phyloP scores from a whole-genome alignment of 192 early-diverging fungal species.

The Glomus cerebriforme region DNA sequence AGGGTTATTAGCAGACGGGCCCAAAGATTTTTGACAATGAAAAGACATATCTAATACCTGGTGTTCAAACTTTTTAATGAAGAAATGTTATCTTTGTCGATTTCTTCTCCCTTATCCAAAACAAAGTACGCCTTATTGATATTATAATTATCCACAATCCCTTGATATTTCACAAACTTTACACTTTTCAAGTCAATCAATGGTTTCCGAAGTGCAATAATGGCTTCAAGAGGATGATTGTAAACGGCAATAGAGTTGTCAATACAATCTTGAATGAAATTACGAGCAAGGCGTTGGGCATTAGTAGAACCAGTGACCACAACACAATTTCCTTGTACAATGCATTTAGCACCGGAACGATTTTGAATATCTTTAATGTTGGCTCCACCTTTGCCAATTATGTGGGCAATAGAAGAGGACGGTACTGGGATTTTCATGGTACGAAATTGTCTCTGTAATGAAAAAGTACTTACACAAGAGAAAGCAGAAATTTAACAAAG shows the following conservation, averaged over 20 bases:
- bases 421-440: background rate
- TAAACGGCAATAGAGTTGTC: background rate
- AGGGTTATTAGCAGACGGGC: background rate
- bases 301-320: background rate
- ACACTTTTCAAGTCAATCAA: background rate
- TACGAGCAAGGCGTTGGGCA: background rate
- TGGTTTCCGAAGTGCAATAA: slow-evolving; percentile 2
- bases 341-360: background rate
- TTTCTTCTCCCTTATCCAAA: slow-evolving; percentile 4
- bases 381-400: background rate
- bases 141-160: background rate
- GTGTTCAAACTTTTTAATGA: background rate
- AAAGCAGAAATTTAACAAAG: no score
- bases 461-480: no score
- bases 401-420: background rate
- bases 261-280: background rate
- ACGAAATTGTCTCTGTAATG: no score
- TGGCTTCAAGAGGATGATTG: background rate
- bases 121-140: background rate
- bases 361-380: background rate
- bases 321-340: background rate
- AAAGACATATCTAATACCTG: background rate
- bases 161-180: background rate
- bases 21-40: background rate
- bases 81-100: background rate